Percentiles rank a stretch among this genome's conserved stretches.
phyloP scores from a whole-genome alignment of 306 rosid genomes.

The Cajanus cajan region DNA sequence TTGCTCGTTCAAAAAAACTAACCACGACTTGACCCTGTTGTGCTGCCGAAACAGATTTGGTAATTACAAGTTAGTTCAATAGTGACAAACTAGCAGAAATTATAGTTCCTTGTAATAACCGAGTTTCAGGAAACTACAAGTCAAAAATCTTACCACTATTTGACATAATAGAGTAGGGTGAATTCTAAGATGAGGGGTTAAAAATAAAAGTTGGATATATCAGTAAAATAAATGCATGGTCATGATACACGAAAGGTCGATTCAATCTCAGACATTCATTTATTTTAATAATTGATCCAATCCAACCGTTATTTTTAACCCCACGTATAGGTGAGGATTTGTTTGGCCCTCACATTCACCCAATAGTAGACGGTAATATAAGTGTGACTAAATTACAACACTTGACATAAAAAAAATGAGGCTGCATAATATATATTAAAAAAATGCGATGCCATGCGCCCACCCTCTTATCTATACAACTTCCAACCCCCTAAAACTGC shows the following conservation, averaged over 20 bases:
- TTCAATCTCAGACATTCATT: too few relatives aligned
- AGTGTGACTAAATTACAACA: constrained; percentile 15
- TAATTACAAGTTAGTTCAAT: not conserved
- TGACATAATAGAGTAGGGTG: too few relatives aligned
- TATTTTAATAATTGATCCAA: too few relatives aligned
- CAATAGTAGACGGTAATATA: not conserved
- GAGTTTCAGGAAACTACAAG: not conserved
- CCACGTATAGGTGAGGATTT: too few relatives aligned
- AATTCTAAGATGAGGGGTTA: too few relatives aligned
- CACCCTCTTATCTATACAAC: constrained; percentile 34
- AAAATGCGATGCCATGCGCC: not conserved
- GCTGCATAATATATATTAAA: not conserved
- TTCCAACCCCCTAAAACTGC: constrained; percentile 14
- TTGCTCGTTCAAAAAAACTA: not conserved
- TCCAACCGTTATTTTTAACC: too few relatives aligned
- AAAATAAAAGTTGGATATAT: too few relatives aligned
- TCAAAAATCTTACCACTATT: too few relatives aligned
- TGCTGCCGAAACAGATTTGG: not conserved
- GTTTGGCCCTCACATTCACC: too few relatives aligned
- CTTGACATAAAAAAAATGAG: not conserved
- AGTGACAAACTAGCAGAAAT: not conserved
- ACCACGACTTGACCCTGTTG: not conserved
- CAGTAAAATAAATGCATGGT: too few relatives aligned
- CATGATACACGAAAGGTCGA: too few relatives aligned
- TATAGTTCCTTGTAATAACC: not conserved